Conservation (phyloP, 2,329 filamentous ascomycete species). For the Hyphodiscus sp. region DNA sequence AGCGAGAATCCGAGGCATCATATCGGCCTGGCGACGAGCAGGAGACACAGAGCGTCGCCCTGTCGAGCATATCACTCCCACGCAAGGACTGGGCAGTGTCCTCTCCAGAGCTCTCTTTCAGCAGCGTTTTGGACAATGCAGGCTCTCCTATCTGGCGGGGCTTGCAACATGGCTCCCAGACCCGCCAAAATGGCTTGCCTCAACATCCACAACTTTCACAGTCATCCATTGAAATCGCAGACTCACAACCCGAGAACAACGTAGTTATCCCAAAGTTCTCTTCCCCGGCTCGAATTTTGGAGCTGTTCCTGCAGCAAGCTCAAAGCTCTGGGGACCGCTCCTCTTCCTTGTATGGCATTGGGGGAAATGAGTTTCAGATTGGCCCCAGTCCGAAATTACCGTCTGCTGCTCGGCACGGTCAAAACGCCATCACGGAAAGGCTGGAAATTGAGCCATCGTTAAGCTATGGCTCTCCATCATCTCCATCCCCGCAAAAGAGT, state of each 20-base stretch:
- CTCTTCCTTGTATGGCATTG: neutral
- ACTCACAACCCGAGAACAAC: slow-evolving; percentile 44
- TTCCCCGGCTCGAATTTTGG: slow-evolving; percentile 45
- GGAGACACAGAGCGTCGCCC: slow-evolving; percentile 3
- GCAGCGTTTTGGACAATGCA: slow-evolving; percentile 24
- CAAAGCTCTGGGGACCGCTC: slow-evolving; percentile 24
- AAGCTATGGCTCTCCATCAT: neutral
- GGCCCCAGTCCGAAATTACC: neutral
- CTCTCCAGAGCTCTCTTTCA: slow-evolving; percentile 25
- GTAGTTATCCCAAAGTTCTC: slow-evolving; percentile 29
- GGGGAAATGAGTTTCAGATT: neutral
- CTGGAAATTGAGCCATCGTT: neutral
- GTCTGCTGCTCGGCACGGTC: neutral
- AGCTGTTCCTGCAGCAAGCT: slow-evolving; percentile 39
- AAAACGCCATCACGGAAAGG: neutral
- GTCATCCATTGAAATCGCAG: slow-evolving; percentile 44
- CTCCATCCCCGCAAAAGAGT: neutral
- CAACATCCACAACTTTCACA: slow-evolving; percentile 1
- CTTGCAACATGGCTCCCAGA: slow-evolving; percentile 1
- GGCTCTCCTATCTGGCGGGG: slow-evolving; percentile 23
- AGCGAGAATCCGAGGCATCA: slow-evolving; percentile 20
- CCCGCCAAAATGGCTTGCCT: neutral
- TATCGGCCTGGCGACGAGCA: slow-evolving; percentile 15
- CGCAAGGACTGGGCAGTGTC: neutral
- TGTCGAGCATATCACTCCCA: neutral